Percentiles rank a stretch among this genome's conserved stretches.
phyloP scores from a whole-genome alignment of 2,329 filamentous ascomycete species.

The Tolypocladium tropicale region DNA sequence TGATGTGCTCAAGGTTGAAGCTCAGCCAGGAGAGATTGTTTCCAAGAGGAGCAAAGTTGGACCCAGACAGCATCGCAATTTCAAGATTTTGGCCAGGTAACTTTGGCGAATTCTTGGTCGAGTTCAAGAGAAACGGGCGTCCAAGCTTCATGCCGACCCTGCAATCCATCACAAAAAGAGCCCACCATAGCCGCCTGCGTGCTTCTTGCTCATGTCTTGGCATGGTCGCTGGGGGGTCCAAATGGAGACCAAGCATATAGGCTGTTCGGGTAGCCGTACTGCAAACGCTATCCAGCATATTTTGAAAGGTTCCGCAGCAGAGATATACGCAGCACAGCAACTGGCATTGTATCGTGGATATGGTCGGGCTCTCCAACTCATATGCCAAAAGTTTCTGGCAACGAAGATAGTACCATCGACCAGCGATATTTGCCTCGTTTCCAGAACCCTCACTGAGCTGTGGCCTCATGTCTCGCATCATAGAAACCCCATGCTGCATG shows the following conservation, averaged over 20 bases:
- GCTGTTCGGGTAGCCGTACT: not conserved
- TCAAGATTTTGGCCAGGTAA: not conserved
- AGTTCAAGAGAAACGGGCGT: not conserved
- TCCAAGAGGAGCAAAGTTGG: not conserved
- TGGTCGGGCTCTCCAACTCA: not conserved
- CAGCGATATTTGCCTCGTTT: not conserved
- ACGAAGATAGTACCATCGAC: not conserved
- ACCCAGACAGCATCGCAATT: not conserved
- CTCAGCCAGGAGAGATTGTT: not conserved
- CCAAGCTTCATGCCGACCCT: not conserved
- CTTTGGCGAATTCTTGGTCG: not conserved
- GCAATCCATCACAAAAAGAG: not conserved
- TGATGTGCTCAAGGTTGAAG: not conserved
- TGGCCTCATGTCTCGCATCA: not conserved
- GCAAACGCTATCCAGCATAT: not conserved
- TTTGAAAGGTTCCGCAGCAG: not conserved
- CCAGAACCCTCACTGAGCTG: not conserved
- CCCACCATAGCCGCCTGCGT: not conserved
- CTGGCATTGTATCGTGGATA: not conserved
- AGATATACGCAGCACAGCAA: not conserved
- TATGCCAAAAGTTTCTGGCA: not conserved
- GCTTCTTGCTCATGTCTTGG: not conserved
- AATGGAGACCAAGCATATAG: not conserved
- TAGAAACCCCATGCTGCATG: not conserved
- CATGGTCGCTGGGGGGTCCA: not conserved